These are phyloP conservation scores for Trichomonascus vanleenenianus DNA, from an alignment of 805 yeast species.

Conservation along the genomic window DNA sequence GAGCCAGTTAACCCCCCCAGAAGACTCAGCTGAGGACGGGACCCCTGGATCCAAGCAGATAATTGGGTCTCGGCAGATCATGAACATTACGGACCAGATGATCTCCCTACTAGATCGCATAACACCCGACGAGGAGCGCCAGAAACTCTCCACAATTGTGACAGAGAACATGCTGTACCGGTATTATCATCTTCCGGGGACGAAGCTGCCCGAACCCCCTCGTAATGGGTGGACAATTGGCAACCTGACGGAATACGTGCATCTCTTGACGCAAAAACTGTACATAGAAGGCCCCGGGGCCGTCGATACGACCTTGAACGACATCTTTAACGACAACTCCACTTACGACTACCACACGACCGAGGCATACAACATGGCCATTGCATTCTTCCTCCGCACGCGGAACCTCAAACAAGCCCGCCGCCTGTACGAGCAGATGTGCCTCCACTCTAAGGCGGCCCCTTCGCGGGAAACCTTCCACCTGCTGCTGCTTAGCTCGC, in stretches of 20 bases:
- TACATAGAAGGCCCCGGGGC: neutral
- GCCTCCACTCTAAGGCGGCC: neutral
- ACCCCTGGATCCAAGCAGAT: no score
- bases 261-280: neutral
- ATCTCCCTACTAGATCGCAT: no score
- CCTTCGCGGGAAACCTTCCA: constrained; percentile 15
- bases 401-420: constrained; percentile 12
- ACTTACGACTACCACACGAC: constrained; percentile 3
- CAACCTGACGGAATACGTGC: neutral
- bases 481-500: constrained; percentile 8
- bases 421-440: constrained; percentile 15
- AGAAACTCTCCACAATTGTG: no score
- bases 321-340: no score
- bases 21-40: no score
- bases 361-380: constrained; percentile 17
- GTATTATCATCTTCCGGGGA: neutral
- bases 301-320: neutral
- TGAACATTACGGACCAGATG: no score
- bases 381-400: constrained; percentile 14
- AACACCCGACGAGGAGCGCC: no score
- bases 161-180: no score
- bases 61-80: no score
- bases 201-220: neutral
- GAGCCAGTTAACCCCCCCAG: no score
- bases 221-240: neutral